Conservation (phyloP, 192 early-diverging fungal genomes). For the Spinellus fusiger region DNA sequence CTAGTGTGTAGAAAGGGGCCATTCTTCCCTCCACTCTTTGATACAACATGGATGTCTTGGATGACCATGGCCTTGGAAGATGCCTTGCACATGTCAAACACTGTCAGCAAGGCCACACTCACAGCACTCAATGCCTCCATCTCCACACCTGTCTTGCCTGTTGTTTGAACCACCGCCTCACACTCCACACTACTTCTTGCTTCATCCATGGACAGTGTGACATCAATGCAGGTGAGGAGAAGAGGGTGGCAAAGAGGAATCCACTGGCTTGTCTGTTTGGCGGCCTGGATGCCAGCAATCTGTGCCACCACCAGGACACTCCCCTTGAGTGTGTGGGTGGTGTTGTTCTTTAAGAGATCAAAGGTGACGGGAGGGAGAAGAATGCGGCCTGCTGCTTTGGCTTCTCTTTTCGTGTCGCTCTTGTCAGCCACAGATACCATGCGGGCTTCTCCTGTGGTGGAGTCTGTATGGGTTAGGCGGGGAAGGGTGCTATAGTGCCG, state of each 20-base stretch:
- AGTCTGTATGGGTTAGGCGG: slow-evolving; percentile 72
- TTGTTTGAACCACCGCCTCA: slow-evolving; percentile 61
- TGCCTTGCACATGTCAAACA: slow-evolving; percentile 97
- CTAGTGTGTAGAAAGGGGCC: slow-evolving; percentile 39
- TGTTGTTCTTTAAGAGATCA: slow-evolving; percentile 54
- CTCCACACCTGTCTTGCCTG: slow-evolving; percentile 85
- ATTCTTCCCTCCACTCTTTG: slow-evolving; percentile 84
- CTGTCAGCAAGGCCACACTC: slow-evolving; percentile 74
- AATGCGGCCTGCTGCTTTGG: slow-evolving; percentile 68
- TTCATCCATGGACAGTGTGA: slow-evolving; percentile 57
- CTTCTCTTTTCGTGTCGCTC: slow-evolving; percentile 58
- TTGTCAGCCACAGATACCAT: slow-evolving; percentile 91
- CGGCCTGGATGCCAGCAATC: slow-evolving; percentile 87
- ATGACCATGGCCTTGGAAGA: slow-evolving; percentile 81
- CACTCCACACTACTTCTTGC: slow-evolving; percentile 49
- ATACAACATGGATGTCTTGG: slow-evolving; percentile 60
- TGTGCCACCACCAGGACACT: slow-evolving; percentile 84
- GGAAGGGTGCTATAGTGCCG: slow-evolving; percentile 4
- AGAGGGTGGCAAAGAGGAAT: slow-evolving; percentile 91
- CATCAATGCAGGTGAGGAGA: slow-evolving; percentile 57
- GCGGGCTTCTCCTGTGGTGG: slow-evolving; percentile 60
- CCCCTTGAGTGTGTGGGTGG: slow-evolving; percentile 55
- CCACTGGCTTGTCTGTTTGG: slow-evolving; percentile 74
- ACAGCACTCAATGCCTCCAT: slow-evolving; percentile 84
- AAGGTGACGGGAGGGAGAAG: slow-evolving; percentile 62